Evolutionary conservation across 352 stramenopile genomes (phyloP), one percentile per base, ranked within the genome.

Genomic region (Globisporangium viniferum): DNA sequence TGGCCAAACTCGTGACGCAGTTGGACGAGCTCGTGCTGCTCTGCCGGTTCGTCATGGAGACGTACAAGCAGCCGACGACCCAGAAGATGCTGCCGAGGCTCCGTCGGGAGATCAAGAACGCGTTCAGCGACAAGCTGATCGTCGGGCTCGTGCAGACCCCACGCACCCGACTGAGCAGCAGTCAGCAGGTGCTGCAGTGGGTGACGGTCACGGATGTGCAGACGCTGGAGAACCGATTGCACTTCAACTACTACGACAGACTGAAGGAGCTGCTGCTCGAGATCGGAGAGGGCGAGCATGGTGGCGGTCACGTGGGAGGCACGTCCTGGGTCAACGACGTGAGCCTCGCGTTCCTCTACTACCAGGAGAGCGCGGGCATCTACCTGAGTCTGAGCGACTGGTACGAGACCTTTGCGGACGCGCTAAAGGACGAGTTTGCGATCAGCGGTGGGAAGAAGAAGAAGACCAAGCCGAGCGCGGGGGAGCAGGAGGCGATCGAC

Each of bases 341-440:
- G 22, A 84, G 83, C 20, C 61, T 92, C 8, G 80, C 77, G 20
- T 92, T 91, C 73, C 58, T 86, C 39, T 86, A 91, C 59, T 94
- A 94, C 63, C 74, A 85, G 18, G 84, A 93, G 66, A 90, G 74
- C 39, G 71, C 83, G 0, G 84, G 81, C 39, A 76, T 86, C 22
- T 77, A 81, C 12, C 61, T 94, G 59, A 88, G 78, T 61, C 67
- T 93, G 48, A 66, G 66, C 35, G 86, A 93, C 41, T 94, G 86
- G 86, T 90, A 84, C 59, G 79, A 82, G 20, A 77, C 77, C 36
- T 94, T 93, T 31, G 69, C 72, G 0, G 71, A 74, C 10, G 76
- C 67, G 1, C 73, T 90, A 27, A 41, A 79, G 33, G 55, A 86
- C 61, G 71, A 80, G 8, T 61, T 73, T 36, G 36, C 58, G 15